phyloP scores from a whole-genome alignment of 345 rosid genomes.

The Salix dunnii region DNA sequence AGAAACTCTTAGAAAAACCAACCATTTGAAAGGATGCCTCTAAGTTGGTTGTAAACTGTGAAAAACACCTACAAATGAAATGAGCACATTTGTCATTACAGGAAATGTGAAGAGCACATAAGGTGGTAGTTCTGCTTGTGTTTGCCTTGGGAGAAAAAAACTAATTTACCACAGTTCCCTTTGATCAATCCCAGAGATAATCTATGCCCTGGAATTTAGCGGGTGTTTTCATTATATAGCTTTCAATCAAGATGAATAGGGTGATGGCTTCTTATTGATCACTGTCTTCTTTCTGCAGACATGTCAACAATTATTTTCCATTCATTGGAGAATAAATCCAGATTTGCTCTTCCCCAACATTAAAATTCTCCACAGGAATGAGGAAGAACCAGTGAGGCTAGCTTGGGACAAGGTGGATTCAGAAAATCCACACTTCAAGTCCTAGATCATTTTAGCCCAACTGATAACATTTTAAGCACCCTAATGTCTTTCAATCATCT shows the following conservation, averaged over 20 bases:
- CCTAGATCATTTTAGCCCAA: background rate
- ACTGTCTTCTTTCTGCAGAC: background rate
- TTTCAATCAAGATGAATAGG: slow-evolving; percentile 1
- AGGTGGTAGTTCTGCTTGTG: slow-evolving; percentile 2
- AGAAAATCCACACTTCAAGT: background rate
- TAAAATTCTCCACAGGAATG: background rate
- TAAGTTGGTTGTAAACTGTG: slow-evolving; percentile 68
- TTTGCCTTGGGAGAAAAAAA: background rate
- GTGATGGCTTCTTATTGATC: slow-evolving; percentile 1
- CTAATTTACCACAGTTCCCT: background rate
- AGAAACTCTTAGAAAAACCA: slow-evolving; percentile 31
- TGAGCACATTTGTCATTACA: slow-evolving; percentile 22
- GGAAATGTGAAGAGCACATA: slow-evolving; percentile 13
- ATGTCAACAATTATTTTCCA: background rate
- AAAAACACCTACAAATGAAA: slow-evolving; percentile 73
- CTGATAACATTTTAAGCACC: background rate
- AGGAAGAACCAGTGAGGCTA: slow-evolving; percentile 2
- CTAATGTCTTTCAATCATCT: background rate
- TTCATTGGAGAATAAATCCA: background rate
- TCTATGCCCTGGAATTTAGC: background rate
- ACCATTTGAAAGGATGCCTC: slow-evolving; percentile 73
- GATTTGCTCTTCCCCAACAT: background rate
- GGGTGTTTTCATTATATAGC: background rate
- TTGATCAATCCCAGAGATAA: slow-evolving; percentile 3
- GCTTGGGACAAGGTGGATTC: background rate